phyloP scores from a whole-genome alignment of 148 eudicot species.

The Gaultheria prostrata region DNA sequence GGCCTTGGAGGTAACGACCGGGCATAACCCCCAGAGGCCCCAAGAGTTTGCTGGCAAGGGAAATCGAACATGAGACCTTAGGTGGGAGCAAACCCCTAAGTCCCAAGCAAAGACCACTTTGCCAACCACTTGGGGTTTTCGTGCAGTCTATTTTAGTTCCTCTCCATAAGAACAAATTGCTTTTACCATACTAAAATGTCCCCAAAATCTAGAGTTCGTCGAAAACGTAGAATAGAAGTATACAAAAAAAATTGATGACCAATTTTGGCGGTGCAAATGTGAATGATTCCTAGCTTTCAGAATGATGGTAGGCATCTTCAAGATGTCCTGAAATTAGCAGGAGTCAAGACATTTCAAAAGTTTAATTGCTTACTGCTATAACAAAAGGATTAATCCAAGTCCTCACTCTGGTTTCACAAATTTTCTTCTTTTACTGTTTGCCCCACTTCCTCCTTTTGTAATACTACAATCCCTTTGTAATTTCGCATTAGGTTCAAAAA shows the following conservation, averaged over 20 bases:
- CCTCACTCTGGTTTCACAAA: background rate
- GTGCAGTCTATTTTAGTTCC: background rate
- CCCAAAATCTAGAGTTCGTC: background rate
- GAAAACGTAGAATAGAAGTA: background rate
- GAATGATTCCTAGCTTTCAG: background rate
- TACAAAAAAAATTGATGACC: background rate
- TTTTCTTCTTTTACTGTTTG: no score
- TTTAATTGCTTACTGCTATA: background rate
- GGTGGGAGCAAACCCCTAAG: no score
- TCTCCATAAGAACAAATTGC: background rate
- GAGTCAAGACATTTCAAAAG: constrained; percentile 6
- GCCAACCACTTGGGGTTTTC: no score
- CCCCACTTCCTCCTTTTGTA: background rate
- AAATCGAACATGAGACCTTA: no score
- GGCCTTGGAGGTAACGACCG: no score
- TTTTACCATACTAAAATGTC: background rate
- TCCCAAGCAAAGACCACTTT: no score
- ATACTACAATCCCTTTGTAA: background rate
- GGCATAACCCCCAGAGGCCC: no score
- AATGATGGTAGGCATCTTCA: background rate
- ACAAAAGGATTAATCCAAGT: background rate
- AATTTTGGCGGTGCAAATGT: background rate
- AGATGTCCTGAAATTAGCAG: background rate
- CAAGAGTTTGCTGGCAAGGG: no score
- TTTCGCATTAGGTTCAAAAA: background rate